Evolutionary conservation across 345 rosid species (phyloP).

Genomic region (Rhizophora mangle): DNA sequence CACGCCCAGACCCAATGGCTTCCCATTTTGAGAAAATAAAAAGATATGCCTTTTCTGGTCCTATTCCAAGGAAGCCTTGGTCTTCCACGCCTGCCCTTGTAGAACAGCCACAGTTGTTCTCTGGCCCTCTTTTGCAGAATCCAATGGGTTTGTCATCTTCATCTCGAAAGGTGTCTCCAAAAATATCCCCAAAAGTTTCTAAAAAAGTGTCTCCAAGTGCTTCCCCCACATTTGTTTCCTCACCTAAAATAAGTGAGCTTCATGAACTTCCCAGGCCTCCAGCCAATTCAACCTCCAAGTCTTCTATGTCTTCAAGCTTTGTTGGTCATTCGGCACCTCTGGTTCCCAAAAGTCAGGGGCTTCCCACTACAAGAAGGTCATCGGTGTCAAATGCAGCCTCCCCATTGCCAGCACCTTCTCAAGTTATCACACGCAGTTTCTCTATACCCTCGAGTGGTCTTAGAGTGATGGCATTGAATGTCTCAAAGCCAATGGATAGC

Average conservation of each 20-base stretch:
- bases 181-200: constrained; percentile 24
- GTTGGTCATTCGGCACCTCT: constrained; percentile 33
- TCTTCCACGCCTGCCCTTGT: constrained; percentile 8
- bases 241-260: constrained; percentile 31
- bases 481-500: constrained; percentile 32
- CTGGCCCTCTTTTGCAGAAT: constrained; percentile 62
- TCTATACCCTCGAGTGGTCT: constrained; percentile 29
- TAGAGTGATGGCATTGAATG: constrained; percentile 32
- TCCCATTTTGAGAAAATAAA: constrained; percentile 21
- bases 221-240: constrained; percentile 28
- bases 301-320: constrained; percentile 14
- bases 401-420: constrained; percentile 31
- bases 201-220: constrained; percentile 21
- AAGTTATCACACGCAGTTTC: constrained; percentile 27
- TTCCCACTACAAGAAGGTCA: constrained; percentile 9
- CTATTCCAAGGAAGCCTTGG: constrained; percentile 25
- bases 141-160: constrained; percentile 8
- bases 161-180: constrained; percentile 30
- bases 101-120: constrained; percentile 41
- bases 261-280: constrained; percentile 40
- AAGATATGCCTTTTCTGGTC: constrained; percentile 30
- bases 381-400: constrained; percentile 9
- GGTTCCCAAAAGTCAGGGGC: constrained; percentile 12
- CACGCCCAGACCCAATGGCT: constrained; percentile 14
- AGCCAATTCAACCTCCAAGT: constrained; percentile 13